phyloP scores from a whole-genome alignment of 1,284 basidiomycete species.

The Puccinia coronata region DNA sequence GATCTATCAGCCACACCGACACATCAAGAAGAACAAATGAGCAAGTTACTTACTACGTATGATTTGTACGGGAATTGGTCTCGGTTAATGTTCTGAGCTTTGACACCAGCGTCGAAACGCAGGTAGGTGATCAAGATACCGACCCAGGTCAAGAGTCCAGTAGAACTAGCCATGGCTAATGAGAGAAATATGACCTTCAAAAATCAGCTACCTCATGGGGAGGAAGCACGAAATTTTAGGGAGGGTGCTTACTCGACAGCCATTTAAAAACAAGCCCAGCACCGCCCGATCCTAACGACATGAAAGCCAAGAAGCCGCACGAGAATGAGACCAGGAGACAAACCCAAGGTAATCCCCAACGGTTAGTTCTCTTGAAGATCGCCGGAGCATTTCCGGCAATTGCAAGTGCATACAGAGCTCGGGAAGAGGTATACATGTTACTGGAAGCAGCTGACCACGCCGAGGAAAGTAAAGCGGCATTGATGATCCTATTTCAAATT shows the following conservation, averaged over 20 bases:
- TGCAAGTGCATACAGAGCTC: constrained; percentile 73
- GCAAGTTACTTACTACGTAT: constrained; percentile 64
- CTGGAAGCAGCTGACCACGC: constrained; percentile 84
- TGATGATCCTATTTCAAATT: constrained; percentile 65
- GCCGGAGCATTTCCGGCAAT: constrained; percentile 73
- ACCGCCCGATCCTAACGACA: constrained; percentile 66
- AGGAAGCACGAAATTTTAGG: constrained; percentile 38
- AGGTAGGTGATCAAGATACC: constrained; percentile 77
- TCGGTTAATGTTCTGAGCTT: constrained; percentile 72
- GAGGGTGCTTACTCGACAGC: constrained; percentile 63
- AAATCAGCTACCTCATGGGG: constrained; percentile 51
- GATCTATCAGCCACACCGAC: background rate
- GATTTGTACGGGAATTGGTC: constrained; percentile 68
- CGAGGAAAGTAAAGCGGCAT: constrained; percentile 78
- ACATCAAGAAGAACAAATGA: constrained; percentile 62
- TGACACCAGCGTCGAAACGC: constrained; percentile 74
- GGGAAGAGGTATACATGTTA: constrained; percentile 73
- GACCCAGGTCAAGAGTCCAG: constrained; percentile 77
- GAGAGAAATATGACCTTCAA: constrained; percentile 67
- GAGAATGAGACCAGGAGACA: constrained; percentile 69
- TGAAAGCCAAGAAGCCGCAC: constrained; percentile 73
- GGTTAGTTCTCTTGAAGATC: constrained; percentile 70
- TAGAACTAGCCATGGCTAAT: constrained; percentile 61
- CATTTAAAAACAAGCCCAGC: constrained; percentile 72
- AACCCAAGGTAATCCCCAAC: constrained; percentile 73